phyloP scores from a whole-genome alignment of 179 eudicot species.

The Nepenthes alata region DNA sequence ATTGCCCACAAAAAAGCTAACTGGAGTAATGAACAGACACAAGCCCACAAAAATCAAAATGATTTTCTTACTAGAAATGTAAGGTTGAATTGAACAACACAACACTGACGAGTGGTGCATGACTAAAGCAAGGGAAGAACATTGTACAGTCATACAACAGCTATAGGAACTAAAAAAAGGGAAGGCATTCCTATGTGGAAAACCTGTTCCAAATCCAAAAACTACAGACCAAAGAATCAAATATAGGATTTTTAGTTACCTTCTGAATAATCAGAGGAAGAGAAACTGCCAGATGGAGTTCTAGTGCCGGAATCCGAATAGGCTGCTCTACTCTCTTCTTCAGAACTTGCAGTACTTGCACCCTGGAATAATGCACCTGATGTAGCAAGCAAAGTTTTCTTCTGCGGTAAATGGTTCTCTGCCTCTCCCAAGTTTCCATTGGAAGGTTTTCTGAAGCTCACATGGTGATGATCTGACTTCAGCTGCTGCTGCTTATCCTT shows the following conservation, averaged over 20 bases:
- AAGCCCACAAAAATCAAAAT: no score
- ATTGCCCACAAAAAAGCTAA: no score
- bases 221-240: not conserved
- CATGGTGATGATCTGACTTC: constrained; percentile 9
- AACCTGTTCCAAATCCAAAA: not conserved
- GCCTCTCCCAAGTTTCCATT: constrained; percentile 13
- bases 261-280: constrained; percentile 38
- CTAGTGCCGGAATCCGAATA: constrained; percentile 35
- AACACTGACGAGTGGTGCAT: no score
- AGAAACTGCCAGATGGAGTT: constrained; percentile 34
- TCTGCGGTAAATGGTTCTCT: constrained; percentile 15
- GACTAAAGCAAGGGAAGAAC: no score
- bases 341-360: constrained; percentile 37
- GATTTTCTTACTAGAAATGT: no score
- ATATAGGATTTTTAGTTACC: constrained; percentile 22
- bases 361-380: constrained; percentile 39
- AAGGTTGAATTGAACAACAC: no score
- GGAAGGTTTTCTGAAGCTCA: constrained; percentile 16
- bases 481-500: constrained; percentile 16
- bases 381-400: constrained; percentile 30
- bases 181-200: no score
- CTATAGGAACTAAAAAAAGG: no score
- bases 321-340: constrained; percentile 16
- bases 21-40: no score
- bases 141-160: no score